These are phyloP conservation scores for Mortierella sp. DNA, from an alignment of 371 early-diverging fungal species.

Conservation along the genomic window DNA sequence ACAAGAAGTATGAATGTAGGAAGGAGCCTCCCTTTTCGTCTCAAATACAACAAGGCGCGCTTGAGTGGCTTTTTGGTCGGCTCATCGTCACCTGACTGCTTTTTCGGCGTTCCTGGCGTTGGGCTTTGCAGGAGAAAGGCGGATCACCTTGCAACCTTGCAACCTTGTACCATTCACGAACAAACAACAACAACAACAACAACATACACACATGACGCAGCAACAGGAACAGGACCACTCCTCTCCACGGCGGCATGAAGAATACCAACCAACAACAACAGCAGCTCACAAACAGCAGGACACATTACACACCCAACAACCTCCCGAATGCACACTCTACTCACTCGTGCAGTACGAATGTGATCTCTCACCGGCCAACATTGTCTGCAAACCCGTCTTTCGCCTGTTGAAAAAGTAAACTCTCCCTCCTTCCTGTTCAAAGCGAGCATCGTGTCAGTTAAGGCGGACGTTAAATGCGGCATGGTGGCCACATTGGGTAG, in stretches of 20 bases:
- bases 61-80: background rate
- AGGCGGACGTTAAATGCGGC: background rate
- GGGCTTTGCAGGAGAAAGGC: background rate
- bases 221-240: background rate
- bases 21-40: background rate
- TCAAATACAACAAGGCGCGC: background rate
- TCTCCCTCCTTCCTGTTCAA: background rate
- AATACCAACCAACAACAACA: background rate
- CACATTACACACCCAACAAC: background rate
- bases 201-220: background rate
- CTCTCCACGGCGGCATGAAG: background rate
- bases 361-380: constrained; percentile 34
- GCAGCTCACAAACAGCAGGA: background rate
- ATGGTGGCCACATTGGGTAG: background rate
- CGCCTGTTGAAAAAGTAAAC: constrained; percentile 42
- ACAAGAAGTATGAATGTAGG: background rate
- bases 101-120: background rate
- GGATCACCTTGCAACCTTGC: background rate
- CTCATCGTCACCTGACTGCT: background rate
- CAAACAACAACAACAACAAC: background rate
- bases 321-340: constrained; percentile 45
- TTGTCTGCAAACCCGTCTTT: constrained; percentile 55
- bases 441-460: background rate
- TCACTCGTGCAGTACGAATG: constrained; percentile 57
- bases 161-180: background rate